phyloP scores from a whole-genome alignment of 495 filamentous ascomycete species.

The Aspergillus bertholletiae region DNA sequence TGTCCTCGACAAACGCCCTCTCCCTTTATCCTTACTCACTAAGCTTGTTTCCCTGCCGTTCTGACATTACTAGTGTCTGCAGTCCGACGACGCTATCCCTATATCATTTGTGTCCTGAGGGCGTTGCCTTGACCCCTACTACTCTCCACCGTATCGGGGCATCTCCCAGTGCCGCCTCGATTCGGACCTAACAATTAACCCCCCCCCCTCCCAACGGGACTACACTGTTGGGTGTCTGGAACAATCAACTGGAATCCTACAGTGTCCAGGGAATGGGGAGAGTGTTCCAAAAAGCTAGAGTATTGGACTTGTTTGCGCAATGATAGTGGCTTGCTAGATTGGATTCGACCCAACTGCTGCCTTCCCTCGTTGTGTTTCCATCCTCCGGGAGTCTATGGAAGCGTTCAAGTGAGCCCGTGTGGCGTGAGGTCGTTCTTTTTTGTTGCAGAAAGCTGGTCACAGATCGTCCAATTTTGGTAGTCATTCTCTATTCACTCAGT shows the following conservation, averaged over 20 bases:
- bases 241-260: constrained; percentile 28
- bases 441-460: constrained; percentile 5
- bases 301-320: constrained; percentile 27
- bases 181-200: constrained; percentile 7
- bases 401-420: constrained; percentile 11
- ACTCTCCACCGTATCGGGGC: constrained; percentile 3
- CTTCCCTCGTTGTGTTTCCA: constrained; percentile 14
- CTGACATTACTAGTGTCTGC: constrained; percentile 11
- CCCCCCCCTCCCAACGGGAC: constrained; percentile 1
- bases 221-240: constrained; percentile 18
- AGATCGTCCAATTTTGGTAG: background rate
- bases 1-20: constrained; percentile 17
- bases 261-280: constrained; percentile 32
- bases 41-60: constrained; percentile 8
- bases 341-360: constrained; percentile 11
- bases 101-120: constrained; percentile 2
- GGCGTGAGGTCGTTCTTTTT: constrained; percentile 9
- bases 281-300: constrained; percentile 25
- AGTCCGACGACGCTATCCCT: constrained; percentile 9
- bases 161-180: background rate
- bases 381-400: constrained; percentile 15
- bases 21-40: constrained; percentile 13
- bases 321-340: constrained; percentile 26
- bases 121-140: background rate
- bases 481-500: background rate